Percentiles rank a stretch among this genome's conserved stretches.
Evolutionary conservation across 768 basidiomycete species (phyloP).

Genomic region (Suillus fuscotomentosus): DNA sequence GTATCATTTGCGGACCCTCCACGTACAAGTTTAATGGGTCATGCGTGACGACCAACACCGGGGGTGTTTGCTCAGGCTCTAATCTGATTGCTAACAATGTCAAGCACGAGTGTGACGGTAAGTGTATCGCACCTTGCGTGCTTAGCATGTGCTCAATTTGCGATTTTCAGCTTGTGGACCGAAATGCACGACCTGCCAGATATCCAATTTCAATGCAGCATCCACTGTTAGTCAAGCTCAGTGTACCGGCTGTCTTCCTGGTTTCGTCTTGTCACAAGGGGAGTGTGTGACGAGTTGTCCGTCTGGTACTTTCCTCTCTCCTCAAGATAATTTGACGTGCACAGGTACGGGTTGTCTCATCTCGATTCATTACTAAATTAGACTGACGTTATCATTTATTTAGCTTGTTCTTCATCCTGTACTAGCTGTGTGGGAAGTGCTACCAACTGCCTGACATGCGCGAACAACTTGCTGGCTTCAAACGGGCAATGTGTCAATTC

Average conservation of each 20-base stretch:
- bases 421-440: constrained; percentile 66
- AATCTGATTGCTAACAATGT: constrained; percentile 75
- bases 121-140: constrained; percentile 27
- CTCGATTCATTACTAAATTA: not conserved
- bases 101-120: constrained; percentile 84
- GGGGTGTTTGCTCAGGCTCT: constrained; percentile 74
- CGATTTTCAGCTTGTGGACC: constrained; percentile 65
- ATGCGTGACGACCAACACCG: constrained; percentile 63
- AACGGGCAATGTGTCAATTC: constrained; percentile 71
- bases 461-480: constrained; percentile 62
- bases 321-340: constrained; percentile 73
- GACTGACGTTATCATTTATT: constrained; percentile 10
- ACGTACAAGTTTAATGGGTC: constrained; percentile 62
- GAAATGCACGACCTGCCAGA: constrained; percentile 77
- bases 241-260: constrained; percentile 79
- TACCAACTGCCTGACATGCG: constrained; percentile 73
- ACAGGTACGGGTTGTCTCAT: constrained; percentile 47
- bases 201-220: constrained; percentile 65
- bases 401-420: constrained; percentile 75
- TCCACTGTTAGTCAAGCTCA: constrained; percentile 66
- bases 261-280: constrained; percentile 69
- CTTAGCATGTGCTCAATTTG: constrained; percentile 5
- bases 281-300: constrained; percentile 73
- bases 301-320: constrained; percentile 66
- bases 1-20: constrained; percentile 64